Base-by-base conservation (phyloP, 169 alveolate genomes). In the Plasmodium cynomolgi region DNA sequence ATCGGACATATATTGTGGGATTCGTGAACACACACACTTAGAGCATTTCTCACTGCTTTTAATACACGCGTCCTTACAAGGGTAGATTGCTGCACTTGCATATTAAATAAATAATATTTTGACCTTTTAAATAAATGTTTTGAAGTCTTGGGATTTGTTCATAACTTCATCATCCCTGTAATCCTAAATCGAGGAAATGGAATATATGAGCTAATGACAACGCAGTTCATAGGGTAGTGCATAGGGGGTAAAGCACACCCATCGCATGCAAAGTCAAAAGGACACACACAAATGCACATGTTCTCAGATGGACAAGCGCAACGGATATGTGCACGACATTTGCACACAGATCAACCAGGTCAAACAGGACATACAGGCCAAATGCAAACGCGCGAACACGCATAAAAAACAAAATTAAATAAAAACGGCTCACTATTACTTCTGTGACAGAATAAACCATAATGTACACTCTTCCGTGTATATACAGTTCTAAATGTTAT, bases 41-140 rank as follows among this genome's bases (percentile, higher is more conserved):
- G 84, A 77, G 62, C 84, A 29, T 33, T 77, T n/a, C 68, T 33
- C 56, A 77, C 47, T 20, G 84, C 84, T 1, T 31, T 77, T 77
- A 77, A 77, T 77, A 33, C 1, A 20, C 23, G 56, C 71, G 84
- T 77, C 84, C 23, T 77, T 77, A 33, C 47, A 77, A 77, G 68
- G 37, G n/a, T 11, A 33, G 56, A 33, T 77, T 77, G 29, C 4
- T 77, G 84, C n/a, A 0, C 68, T 29, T 77, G 37, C 84, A 29
- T 77, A 77, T 26, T 77, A 33, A 29, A 77, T 77, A 33, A 77
- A 33, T 15, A 29, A 29, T 77, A 77, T 31, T 33, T 77, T 13
- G 50, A 33, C 68, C 31, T 15, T 77, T 33, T 33, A 77, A 77
- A 20, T 15, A 13, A 77, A 15, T 50, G 15, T 11, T 33, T 31